These are phyloP conservation scores for Alternaria postmessia DNA, from an alignment of 2,329 filamentous ascomycete genomes.

Conservation along the genomic window DNA sequence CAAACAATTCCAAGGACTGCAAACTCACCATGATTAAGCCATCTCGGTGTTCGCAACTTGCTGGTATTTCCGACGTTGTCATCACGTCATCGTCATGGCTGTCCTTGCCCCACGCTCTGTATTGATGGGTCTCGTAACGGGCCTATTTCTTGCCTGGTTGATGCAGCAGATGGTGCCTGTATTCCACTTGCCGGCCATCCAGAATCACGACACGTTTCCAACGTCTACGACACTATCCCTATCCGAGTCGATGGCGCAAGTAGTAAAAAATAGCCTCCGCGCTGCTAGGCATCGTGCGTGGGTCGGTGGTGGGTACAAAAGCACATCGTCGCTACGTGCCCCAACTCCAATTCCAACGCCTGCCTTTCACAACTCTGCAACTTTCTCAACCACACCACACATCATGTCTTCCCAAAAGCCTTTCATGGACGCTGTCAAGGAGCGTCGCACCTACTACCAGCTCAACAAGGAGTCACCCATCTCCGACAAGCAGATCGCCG, in stretches of 20 bases:
- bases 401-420: slow-evolving; percentile 52
- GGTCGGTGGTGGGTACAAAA: slow-evolving; percentile 28
- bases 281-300: slow-evolving; percentile 31
- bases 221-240: slow-evolving; percentile 15
- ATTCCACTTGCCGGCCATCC: slow-evolving; percentile 26
- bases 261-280: slow-evolving; percentile 48
- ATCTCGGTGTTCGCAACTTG: neutral
- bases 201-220: slow-evolving; percentile 14
- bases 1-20: neutral
- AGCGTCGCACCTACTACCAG: slow-evolving; percentile 74
- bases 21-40: neutral
- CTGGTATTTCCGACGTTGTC: slow-evolving; percentile 11
- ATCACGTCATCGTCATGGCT: slow-evolving; percentile 35
- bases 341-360: slow-evolving; percentile 13
- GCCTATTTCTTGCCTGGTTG: slow-evolving; percentile 37
- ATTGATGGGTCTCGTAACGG: slow-evolving; percentile 34
- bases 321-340: slow-evolving; percentile 13
- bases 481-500: slow-evolving; percentile 65
- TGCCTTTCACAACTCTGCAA: slow-evolving; percentile 4
- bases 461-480: slow-evolving; percentile 71
- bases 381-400: slow-evolving; percentile 31
- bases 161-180: slow-evolving; percentile 31
- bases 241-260: slow-evolving; percentile 37
- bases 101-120: slow-evolving; percentile 26
- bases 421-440: slow-evolving; percentile 71